Evolutionary conservation across 1,139 yeast genomes (phyloP).

Genomic region (Blastobotrys buckinghamii): DNA sequence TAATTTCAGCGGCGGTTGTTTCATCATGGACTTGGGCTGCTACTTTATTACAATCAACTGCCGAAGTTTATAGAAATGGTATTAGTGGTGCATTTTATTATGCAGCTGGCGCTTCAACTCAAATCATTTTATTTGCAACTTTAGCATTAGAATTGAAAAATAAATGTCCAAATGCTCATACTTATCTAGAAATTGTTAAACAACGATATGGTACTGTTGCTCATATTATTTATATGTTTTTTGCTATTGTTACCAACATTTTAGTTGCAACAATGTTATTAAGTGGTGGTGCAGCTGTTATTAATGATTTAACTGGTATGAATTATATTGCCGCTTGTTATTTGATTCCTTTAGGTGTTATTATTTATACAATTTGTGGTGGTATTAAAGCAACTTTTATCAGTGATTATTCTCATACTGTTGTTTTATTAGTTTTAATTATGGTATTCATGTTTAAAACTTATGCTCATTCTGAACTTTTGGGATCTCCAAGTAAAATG

Average conservation of each 20-base stretch:
- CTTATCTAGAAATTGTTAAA: conserved; percentile 63
- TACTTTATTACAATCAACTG: conserved; percentile 65
- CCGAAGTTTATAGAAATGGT: conserved; percentile 77
- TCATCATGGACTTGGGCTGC: conserved; percentile 97
- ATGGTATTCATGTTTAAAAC: conserved; percentile 32
- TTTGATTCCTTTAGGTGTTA: conserved; percentile 76
- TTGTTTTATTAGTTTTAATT: conserved; percentile 40
- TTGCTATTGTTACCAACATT: conserved; percentile 81
- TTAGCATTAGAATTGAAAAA: conserved; percentile 61
- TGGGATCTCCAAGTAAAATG: conserved; percentile 79
- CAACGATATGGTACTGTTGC: conserved; percentile 65
- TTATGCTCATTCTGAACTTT: conserved; percentile 46
- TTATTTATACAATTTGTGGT: conserved; percentile 76
- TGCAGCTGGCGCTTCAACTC: conserved; percentile 74
- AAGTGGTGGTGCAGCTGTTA: conserved; percentile 77
- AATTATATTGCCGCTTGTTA: conserved; percentile 74
- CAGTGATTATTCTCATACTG: conserved; percentile 78
- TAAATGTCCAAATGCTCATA: conserved; percentile 47
- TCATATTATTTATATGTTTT: conserved; percentile 64
- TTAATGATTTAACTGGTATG: conserved; percentile 77
- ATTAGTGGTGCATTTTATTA: conserved; percentile 70
- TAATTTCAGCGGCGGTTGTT: conserved; percentile 82
- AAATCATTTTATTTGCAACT: conserved; percentile 64
- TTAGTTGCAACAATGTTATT: conserved; percentile 79
- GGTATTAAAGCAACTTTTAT: conserved; percentile 87